A percentile compares a stretch with the other conserved stretches of the same genome.
Conservation (phyloP, 2,329 filamentous ascomycete genomes). For the Fusarium avenaceum region DNA sequence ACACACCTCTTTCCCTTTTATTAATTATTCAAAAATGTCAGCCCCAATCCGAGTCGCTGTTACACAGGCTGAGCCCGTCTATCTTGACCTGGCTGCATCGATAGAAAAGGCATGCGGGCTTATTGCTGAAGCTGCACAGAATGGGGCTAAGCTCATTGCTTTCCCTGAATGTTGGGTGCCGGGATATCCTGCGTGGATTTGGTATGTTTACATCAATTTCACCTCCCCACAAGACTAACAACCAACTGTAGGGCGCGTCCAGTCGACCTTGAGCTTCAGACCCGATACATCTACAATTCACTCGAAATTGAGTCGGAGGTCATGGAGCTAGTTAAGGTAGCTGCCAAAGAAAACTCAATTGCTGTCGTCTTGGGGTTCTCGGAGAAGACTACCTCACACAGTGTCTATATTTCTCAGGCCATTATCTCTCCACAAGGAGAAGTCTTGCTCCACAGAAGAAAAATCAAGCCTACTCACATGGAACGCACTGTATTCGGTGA, state of each 20-base stretch:
- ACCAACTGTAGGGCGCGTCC: conserved; percentile 33
- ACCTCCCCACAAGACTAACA: neutral
- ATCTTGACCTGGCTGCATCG: conserved; percentile 41
- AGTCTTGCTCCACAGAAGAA: conserved; percentile 58
- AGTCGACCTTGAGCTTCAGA: conserved; percentile 45
- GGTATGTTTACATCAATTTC: conserved; percentile 30
- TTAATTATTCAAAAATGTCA: conserved; percentile 11
- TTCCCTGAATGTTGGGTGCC: conserved; percentile 69
- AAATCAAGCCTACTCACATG: conserved; percentile 68
- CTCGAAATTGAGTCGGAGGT: conserved; percentile 57
- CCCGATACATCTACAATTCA: conserved; percentile 58
- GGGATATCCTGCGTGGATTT: conserved; percentile 64
- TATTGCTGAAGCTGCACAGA: conserved; percentile 48
- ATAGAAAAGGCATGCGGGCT: conserved; percentile 46
- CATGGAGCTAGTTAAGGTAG: conserved; percentile 54
- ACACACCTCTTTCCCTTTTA: neutral
- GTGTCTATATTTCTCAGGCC: conserved; percentile 61
- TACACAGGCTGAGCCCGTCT: conserved; percentile 48
- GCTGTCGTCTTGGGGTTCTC: conserved; percentile 61
- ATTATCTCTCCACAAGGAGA: conserved; percentile 59
- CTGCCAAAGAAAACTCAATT: conserved; percentile 55
- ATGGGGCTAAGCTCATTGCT: conserved; percentile 67
- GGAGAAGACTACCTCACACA: conserved; percentile 53
- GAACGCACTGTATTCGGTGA: conserved; percentile 66
- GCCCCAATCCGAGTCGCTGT: conserved; percentile 42